These are phyloP conservation scores for Cryphonectria naterciae DNA, from an alignment of 2,329 filamentous ascomycete genomes.

Conservation along the genomic window DNA sequence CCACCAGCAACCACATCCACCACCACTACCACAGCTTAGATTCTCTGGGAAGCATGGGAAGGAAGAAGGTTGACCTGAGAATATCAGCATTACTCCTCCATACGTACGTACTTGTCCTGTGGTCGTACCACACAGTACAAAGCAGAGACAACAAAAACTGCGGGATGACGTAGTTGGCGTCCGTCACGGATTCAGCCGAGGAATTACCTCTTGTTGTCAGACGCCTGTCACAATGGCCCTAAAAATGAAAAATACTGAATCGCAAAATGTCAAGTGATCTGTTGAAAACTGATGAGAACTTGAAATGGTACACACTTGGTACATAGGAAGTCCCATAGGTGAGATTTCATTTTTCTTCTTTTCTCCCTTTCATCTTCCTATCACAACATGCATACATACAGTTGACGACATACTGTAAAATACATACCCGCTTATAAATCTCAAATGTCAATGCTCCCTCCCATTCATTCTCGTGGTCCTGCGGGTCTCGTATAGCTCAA, in stretches of 20 bases:
- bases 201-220: neutral
- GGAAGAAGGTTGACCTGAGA: neutral
- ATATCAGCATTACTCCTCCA: no score
- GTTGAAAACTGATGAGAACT: no score
- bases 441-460: no score
- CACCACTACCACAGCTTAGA: no score
- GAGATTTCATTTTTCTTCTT: no score
- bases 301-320: no score
- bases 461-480: neutral
- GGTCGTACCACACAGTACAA: neutral
- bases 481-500: neutral
- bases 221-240: neutral
- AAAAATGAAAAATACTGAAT: neutral
- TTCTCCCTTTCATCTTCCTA: no score
- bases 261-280: neutral
- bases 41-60: neutral
- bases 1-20: no score
- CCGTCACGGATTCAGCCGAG: slow-evolving; percentile 8
- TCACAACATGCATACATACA: no score
- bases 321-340: no score
- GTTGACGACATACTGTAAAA: no score
- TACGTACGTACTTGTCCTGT: neutral
- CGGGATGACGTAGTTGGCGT: slow-evolving; percentile 12
- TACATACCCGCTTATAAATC: no score
- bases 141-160: neutral